phyloP scores from a whole-genome alignment of 2,329 filamentous ascomycete genomes.

The Amesomyces nigricolor region DNA sequence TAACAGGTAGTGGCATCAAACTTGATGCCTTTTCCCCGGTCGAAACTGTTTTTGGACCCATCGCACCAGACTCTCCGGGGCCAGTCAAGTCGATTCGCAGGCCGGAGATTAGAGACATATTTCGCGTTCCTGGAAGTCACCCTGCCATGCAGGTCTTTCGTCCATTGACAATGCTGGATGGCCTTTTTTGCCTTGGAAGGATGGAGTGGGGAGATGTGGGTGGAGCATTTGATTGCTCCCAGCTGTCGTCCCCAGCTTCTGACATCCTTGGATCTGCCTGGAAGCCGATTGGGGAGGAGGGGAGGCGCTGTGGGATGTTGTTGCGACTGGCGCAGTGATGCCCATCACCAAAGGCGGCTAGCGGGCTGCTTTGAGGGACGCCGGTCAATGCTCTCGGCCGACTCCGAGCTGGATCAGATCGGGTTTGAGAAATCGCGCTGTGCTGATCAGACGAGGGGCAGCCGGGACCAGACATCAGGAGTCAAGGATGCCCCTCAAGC shows the following conservation, averaged over 20 bases:
- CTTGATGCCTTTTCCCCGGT: background rate
- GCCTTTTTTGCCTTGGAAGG: conserved; percentile 8
- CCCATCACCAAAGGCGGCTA: background rate
- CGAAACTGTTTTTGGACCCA: conserved; percentile 14
- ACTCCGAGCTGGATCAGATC: background rate
- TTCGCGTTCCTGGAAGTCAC: conserved; percentile 9
- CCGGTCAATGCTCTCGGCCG: background rate
- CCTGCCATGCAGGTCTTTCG: conserved; percentile 2
- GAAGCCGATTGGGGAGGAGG: too few relatives aligned
- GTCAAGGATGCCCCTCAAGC: background rate
- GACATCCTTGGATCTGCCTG: conserved; percentile 1
- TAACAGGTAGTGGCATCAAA: background rate
- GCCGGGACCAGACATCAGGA: background rate
- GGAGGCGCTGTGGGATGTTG: background rate
- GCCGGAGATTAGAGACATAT: conserved; percentile 9
- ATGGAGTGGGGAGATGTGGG: conserved; percentile 1
- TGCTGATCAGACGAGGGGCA: background rate
- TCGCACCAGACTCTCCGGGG: background rate
- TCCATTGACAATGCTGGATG: conserved; percentile 11
- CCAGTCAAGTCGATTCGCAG: background rate
- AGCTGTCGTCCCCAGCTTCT: background rate
- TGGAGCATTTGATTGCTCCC: conserved; percentile 12
- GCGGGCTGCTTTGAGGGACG: background rate
- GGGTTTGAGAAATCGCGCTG: background rate
- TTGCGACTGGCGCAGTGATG: background rate